Evolutionary conservation across 108 stramenopile genomes (phyloP), one percentile per base, ranked within the genome.

Genomic region (Mediolabrus comicus): DNA sequence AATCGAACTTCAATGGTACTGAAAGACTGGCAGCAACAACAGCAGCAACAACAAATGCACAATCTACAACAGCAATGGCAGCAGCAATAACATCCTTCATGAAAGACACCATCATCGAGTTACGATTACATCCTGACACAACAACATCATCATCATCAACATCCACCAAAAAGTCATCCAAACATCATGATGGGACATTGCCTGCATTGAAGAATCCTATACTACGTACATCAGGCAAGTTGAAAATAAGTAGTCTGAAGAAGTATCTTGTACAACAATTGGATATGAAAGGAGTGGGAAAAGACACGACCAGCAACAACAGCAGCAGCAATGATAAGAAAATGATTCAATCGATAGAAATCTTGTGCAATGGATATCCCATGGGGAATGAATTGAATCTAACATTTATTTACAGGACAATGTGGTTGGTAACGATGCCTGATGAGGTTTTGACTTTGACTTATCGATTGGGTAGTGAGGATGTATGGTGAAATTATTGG

Each of bases 361-460:
- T 87, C 27, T 41, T 75, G 8, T 84, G 83, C 71, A 71, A 83
- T 63, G 81, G 64, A 11, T 63, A 64, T 41, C 46, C 71, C 32
- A 41, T 87, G 32, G 83, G 86, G 11, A 66, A 87, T 54, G 86
- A 87, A 60, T 60, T 84, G 49, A 84, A 81, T 39, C 59, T 84
- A 14, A 80, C 74, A n/a, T 87, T 87, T 56, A 71, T 84, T 46
- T 30, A 75, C 34, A 67, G 78, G 31, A 75, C 81, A 22, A 53
- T 75, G 32, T 83, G 84, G 84, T 64, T 76, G 26, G 28, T 66
- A 32, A 49, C 66, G 16, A 70, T 14, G 38, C 38, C 38, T 14
- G 38, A 69, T 39, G 69, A 74, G 43, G 39, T 63, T 11, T 49
- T 82, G 59, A 57, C 59, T 6, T 68, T 82, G 66, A 72, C 61